Conservation (phyloP, 164 flowering plant genomes). For the Nymphaea thermarum region DNA sequence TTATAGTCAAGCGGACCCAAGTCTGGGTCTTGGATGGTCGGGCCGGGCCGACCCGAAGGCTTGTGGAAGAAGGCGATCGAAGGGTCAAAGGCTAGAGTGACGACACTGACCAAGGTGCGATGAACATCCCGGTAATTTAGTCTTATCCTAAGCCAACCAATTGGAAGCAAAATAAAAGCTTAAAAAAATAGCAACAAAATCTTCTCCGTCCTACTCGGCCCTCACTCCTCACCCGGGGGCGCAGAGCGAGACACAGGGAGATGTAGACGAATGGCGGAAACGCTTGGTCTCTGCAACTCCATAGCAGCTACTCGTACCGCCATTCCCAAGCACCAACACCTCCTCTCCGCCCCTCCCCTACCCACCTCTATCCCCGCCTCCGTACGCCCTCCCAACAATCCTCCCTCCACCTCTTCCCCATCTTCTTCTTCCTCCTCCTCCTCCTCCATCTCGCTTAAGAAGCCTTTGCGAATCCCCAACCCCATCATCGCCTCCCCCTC, state of each 20-base stretch:
- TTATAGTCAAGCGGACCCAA: too few relatives aligned
- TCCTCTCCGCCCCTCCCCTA: constrained; percentile 8
- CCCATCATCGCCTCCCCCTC: constrained; percentile 7
- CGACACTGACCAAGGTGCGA: neutral
- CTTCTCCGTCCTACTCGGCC: neutral
- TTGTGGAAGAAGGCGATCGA: too few relatives aligned
- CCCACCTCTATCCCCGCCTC: constrained; percentile 16
- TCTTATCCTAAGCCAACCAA: neutral
- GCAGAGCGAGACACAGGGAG: neutral
- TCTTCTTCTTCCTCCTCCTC: constrained; percentile 16
- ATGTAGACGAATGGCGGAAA: neutral
- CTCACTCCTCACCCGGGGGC: neutral
- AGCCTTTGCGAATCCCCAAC: constrained; percentile 15
- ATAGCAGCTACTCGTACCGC: neutral
- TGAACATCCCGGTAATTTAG: neutral
- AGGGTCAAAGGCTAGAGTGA: too few relatives aligned
- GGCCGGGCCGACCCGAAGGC: too few relatives aligned
- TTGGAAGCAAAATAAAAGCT: neutral
- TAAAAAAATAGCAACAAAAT: neutral
- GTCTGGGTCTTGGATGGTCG: too few relatives aligned
- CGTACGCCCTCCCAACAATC: constrained; percentile 13
- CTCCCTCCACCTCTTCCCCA: neutral
- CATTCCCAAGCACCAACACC: neutral
- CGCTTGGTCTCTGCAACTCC: neutral
- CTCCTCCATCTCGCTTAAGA: constrained; percentile 7